Base-by-base conservation (phyloP, 2,329 filamentous ascomycete species). In the Arthrobotrys iridis region DNA sequence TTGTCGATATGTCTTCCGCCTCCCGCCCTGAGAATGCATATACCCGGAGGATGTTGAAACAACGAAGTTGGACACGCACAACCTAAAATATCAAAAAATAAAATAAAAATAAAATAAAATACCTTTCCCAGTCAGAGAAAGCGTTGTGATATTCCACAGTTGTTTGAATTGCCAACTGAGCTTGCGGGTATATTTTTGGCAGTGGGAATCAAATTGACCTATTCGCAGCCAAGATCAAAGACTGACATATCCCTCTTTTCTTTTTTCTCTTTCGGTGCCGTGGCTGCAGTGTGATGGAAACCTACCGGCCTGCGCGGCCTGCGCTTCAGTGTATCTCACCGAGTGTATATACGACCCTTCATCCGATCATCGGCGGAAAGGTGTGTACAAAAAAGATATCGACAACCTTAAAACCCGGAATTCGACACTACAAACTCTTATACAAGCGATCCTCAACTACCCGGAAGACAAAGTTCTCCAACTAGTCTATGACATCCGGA, bases 341-440 rank as follows among this genome's bases (percentile, higher is more conserved):
- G 89, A 91, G 83, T 97, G 95, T 82, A 86, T 97, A 78, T 98
- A 98, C 85, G 94, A 98, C 81, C 94, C 93, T 2, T 96, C 93
- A 81, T 97, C 93, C 71, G 95, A 99, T 82, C 93, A 97, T 82
- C 91, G 95, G 57, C 90, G 95, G 58, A 98, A 98, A 82, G 95
- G 95, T 74, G 95, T 98, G 55, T 98, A 98, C 82, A 93, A 94
- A 80, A 93, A 97, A 83, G 95, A 97, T 82, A 88, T 91, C 22
- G 93, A 97, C 82, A 92, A 88, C 80, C 87, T 94, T 81, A 96
- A 96, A 83, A 93, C 93, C 20, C 89, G 89, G 77, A 93, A 90
- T 80, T 92, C 92, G 35, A 98, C 94, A 0, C 85, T 98, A 65
- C 92, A 97, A 81, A 93, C 93, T n/a, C 85, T 98, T 37, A 89